Base-by-base conservation (phyloP, 768 basidiomycete species). In the Boletus insuetus region DNA sequence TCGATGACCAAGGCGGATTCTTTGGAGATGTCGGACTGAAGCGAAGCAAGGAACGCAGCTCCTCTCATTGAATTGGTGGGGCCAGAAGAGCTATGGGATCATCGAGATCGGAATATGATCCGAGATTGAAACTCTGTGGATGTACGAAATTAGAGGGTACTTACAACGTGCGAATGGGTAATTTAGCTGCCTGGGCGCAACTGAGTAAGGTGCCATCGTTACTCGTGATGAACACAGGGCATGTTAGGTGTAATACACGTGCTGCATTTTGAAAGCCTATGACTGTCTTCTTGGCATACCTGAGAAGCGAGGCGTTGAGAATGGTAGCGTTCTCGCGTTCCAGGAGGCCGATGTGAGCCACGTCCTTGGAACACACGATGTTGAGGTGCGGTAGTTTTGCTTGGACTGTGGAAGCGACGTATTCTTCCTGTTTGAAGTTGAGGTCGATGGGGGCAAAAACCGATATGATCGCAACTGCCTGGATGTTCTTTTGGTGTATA, bases 51-150 rank as follows among this genome's bases (percentile, higher is more conserved):
- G 65, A 81, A 85, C 5, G 80, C 80, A 6, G 84, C 85, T 10
- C 85, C 85, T 47, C 85, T 74, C 84, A 87, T 87, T 1, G 83
- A 85, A 64, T 87, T 87, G 1, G 85, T 87, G 7, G 84, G 80
- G 3, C 82, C 83, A 41, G 77, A 80, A 20, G 77, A 78, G 54
- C 64, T 70, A 52, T 41, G 44, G 12, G 45, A 53, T 39, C 12
- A 19, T 52, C 20, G 50, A 16, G 58, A 56, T 62, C 47, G 42
- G 54, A 44, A 47, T 24, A 49, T 47, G 48, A 57, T 37, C 48
- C 53, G 46, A 49, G 32, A 49, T 35, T 32, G 53, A 59, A 20
- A 44, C 17, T 52, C 61, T 51, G 38, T 11, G 43, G 20, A 64
- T 17, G 68, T 51, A n/a, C 14, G 3, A 16, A 1, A 53, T 56